Evolutionary conservation across 352 stramenopile species (phyloP), one percentile per base, ranked within the genome.

Genomic region (Phytophthora fragariae): DNA sequence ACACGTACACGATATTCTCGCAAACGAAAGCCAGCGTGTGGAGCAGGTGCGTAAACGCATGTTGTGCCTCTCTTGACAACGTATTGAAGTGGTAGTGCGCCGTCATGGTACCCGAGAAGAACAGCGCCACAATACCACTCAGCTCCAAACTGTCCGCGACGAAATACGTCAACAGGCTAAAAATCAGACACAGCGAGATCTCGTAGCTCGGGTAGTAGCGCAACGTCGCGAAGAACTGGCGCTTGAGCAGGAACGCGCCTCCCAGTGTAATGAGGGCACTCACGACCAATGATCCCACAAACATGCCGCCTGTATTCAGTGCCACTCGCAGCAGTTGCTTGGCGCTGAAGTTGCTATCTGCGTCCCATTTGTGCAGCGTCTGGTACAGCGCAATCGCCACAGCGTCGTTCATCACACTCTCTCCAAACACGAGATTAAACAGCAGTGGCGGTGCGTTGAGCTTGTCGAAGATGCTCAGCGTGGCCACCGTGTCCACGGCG

Each of bases 361-460:
- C 80, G 17, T 92, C 82, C 87, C 95, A 98, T 70, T 98, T 97
- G 52, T 85, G 76, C 54, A 98, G 90, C 19, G 94, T 97, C 69
- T 98, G 89, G 73, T 98, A 99, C 33, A 98, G 72, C 21, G 97
- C 94, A 65, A 99, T 97, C 4, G 88, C 91, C 17, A 98, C 90
- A 6, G 95, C 95, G 70, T 99, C 96, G 79, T 98, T 99, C 49
- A 99, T 80, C 9, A 98, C 93, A 49, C 87, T 97, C 73, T 99
- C 96, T 61, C 96, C 96, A 74, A 98, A 99, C 6, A 98, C 93
- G 33, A 99, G 86, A 70, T 98, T 98, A 76, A 98, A 98, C 21
- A 99, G 80, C 37, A 97, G 78, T 41, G 94, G 92, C 21, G 88
- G 88, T 21, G 80, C 89, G 65, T 95, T 84, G 39, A 97, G 83